A percentile compares a stretch with the other conserved stretches of the same genome.
phyloP scores from a whole-genome alignment of 768 basidiomycete genomes.

The Serendipita vermifera region DNA sequence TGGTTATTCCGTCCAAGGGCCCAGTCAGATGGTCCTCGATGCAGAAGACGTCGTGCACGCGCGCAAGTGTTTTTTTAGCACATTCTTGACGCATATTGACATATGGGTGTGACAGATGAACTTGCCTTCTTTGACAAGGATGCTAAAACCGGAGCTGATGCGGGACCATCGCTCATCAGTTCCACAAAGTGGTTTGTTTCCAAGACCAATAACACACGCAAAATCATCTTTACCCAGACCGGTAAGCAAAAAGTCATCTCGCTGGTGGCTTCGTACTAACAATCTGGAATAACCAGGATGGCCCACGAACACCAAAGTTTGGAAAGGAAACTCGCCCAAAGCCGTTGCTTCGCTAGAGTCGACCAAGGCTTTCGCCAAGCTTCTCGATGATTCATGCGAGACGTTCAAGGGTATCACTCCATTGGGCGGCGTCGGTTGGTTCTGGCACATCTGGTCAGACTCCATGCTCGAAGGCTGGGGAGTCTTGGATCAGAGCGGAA shows the following conservation, averaged over 20 bases:
- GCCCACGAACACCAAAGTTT: constrained; percentile 16
- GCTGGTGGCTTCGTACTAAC: background rate
- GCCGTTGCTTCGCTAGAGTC: constrained; percentile 15
- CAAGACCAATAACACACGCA: background rate
- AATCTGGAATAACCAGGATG: constrained; percentile 15
- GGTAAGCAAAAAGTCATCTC: background rate
- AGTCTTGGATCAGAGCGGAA: background rate
- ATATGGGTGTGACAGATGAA: background rate
- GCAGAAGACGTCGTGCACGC: constrained; percentile 16
- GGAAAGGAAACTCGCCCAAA: constrained; percentile 15
- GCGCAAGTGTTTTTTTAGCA: constrained; percentile 11
- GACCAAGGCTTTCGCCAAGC: constrained; percentile 15
- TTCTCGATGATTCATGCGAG: background rate
- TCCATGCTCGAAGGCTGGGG: background rate
- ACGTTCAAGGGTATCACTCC: background rate
- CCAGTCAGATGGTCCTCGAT: constrained; percentile 11
- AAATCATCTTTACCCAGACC: constrained; percentile 4
- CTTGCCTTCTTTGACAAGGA: constrained; percentile 14
- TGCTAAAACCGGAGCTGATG: constrained; percentile 11
- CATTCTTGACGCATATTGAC: background rate
- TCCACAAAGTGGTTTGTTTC: background rate
- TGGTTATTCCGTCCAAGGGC: constrained; percentile 12
- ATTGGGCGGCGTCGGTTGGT: background rate
- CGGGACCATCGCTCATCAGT: background rate
- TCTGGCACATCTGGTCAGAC: background rate